These are phyloP conservation scores for Microbotryum scabiosae DNA, from an alignment of 1,284 basidiomycete species.

Conservation along the genomic window DNA sequence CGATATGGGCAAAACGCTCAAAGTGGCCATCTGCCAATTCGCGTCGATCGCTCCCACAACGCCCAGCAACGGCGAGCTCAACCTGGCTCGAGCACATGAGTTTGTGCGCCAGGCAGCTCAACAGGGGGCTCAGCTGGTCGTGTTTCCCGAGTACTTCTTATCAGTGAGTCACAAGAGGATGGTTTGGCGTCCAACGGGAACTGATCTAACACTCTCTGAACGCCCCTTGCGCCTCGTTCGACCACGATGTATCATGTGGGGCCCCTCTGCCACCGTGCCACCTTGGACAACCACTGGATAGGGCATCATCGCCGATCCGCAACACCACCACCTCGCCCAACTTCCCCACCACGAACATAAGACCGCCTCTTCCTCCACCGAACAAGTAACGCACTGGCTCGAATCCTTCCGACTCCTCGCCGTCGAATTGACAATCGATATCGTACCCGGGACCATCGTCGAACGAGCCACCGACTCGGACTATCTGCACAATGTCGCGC, in stretches of 20 bases:
- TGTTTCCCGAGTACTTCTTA: slow-evolving; percentile 27
- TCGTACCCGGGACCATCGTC: slow-evolving; percentile 33
- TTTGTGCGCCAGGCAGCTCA: slow-evolving; percentile 15
- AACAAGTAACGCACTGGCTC: slow-evolving; percentile 12
- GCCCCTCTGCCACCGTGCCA: neutral
- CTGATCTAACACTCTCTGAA: neutral
- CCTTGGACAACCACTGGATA: neutral
- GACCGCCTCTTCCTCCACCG: neutral
- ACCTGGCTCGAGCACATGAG: slow-evolving; percentile 13
- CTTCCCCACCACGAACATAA: slow-evolving; percentile 9
- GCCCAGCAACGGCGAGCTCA: neutral
- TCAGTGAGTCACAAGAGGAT: neutral
- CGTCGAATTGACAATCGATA: slow-evolving; percentile 23
- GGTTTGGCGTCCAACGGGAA: neutral
- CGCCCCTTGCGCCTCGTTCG: too few relatives aligned
- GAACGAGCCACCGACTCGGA: slow-evolving; percentile 22
- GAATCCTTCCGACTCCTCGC: slow-evolving; percentile 27
- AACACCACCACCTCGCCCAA: slow-evolving; percentile 20
- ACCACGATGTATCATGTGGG: too few relatives aligned
- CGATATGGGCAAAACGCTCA: neutral
- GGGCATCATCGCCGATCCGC: slow-evolving; percentile 26
- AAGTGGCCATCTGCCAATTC: neutral
- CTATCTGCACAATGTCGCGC: slow-evolving; percentile 21
- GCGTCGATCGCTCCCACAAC: neutral
- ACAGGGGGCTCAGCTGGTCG: slow-evolving; percentile 19